Conservation (phyloP, 352 stramenopile species). For the Phytopythium montanum region DNA sequence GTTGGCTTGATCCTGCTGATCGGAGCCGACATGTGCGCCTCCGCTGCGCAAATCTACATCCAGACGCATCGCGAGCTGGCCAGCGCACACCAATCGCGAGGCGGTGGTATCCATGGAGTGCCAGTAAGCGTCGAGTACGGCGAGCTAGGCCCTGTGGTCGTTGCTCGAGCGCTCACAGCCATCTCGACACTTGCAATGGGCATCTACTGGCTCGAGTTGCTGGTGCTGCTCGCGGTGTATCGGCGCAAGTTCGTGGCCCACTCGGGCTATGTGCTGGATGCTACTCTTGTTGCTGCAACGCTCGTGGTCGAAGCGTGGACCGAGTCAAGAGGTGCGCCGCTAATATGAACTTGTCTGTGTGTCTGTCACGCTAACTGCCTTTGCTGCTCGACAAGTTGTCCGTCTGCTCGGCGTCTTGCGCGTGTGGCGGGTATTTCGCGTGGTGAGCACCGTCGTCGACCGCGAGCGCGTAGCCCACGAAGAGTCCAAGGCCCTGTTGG, state of each 20-base stretch:
- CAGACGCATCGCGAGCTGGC: slow-evolving; percentile 25
- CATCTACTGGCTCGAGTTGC: slow-evolving; percentile 57
- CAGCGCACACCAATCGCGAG: slow-evolving; percentile 8
- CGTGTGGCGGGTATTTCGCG: slow-evolving; percentile 54
- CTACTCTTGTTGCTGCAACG: slow-evolving; percentile 23
- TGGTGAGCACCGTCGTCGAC: slow-evolving; percentile 48
- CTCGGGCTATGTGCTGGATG: slow-evolving; percentile 55
- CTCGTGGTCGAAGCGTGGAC: slow-evolving; percentile 42
- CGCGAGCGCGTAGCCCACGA: slow-evolving; percentile 41
- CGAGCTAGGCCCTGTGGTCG: slow-evolving; percentile 12
- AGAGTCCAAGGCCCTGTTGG: slow-evolving; percentile 28
- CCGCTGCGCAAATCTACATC: slow-evolving; percentile 37
- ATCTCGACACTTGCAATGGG: slow-evolving; percentile 58
- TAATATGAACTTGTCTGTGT: not conserved
- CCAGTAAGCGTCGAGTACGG: not conserved
- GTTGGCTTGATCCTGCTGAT: slow-evolving; percentile 47
- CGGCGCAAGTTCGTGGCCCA: slow-evolving; percentile 46
- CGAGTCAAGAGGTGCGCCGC: slow-evolving; percentile 45
- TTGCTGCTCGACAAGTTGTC: slow-evolving; percentile 17
- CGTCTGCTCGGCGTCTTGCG: slow-evolving; percentile 51
- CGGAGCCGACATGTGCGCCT: slow-evolving; percentile 34
- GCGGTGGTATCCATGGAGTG: slow-evolving; percentile 4
- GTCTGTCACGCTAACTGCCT: not conserved
- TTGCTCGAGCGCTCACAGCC: slow-evolving; percentile 37
- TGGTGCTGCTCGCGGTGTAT: slow-evolving; percentile 38